Evolutionary conservation across 2,329 filamentous ascomycete species (phyloP), one percentile per base, ranked within the genome.

Genomic region (Colletotrichum ledebouriae): DNA sequence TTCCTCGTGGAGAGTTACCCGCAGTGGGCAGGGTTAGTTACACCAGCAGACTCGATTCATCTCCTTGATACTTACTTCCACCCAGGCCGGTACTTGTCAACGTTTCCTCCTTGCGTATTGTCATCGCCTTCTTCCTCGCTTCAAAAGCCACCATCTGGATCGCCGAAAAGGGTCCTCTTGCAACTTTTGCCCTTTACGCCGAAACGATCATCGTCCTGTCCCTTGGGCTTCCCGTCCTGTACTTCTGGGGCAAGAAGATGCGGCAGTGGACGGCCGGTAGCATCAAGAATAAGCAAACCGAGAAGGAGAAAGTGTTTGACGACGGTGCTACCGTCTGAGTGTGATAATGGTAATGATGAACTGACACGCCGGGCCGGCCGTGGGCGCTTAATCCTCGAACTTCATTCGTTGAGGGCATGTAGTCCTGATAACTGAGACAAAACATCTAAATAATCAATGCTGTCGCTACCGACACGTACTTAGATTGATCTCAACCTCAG

Each of bases 1-100:
- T 77, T 74, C 49, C 70, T 78, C 2, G 71, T 79, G 4, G 77
- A 79, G 71, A 78, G 75, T 52, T 78, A 76, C 52, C 78, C 78
- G 2, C 63, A 67, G 6, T 69, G 67, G 67, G 67, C 67, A 57
- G 67, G 63, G 67, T 69, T 20, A 12, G 52, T 63, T 1, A 1
- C 9, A 0, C 11, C 2, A 0, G 2, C 9, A 2, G 1, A 15
- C 2, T 12, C 15, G 3, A 0, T n/a, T 17, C 6, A 13, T 6
- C 13, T 4, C 15, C 4, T 15, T 3, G 1, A 11, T 37, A 4
- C 50, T 68, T 15, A 69, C 17, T 3, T 3, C 52, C 1, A 10
- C 44, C 44, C 2, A 77, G 77, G 2, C 75, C 77, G 3, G 75
- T 77, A 3, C 73, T 79, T 12, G 77, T 76, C 11, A 78, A 78